These are phyloP conservation scores for Pilatotrama ljubarskyi DNA, from an alignment of 768 basidiomycete species.

Conservation along the genomic window DNA sequence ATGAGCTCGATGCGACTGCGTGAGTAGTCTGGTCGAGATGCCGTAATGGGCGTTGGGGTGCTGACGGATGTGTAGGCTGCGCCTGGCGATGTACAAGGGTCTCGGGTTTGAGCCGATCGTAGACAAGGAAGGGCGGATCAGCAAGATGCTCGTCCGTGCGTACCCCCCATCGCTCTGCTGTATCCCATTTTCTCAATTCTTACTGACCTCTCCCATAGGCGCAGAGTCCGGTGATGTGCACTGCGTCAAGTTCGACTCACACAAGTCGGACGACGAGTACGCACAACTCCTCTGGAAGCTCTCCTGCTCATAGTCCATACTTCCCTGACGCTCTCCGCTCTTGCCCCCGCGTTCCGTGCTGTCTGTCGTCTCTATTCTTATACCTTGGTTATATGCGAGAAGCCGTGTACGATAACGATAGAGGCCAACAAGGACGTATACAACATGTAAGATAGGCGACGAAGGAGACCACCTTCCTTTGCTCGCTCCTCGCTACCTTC, in stretches of 20 bases:
- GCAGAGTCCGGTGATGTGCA: slow-evolving; percentile 44
- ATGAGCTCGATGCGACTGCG: slow-evolving; percentile 70
- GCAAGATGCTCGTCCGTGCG: slow-evolving; percentile 72
- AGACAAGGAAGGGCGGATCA: slow-evolving; percentile 48
- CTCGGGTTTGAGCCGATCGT: slow-evolving; percentile 71
- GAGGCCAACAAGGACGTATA: neutral
- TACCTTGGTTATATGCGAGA: too few species aligned
- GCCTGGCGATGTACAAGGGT: slow-evolving; percentile 66
- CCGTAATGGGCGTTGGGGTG: too few species aligned
- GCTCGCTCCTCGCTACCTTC: neutral
- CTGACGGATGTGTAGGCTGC: slow-evolving; percentile 46
- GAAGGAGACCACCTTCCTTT: too few species aligned
- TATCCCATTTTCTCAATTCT: neutral
- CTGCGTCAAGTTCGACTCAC: slow-evolving; percentile 32
- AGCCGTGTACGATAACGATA: neutral
- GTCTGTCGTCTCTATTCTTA: neutral
- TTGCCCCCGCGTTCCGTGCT: slow-evolving; percentile 10
- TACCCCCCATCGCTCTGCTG: slow-evolving; percentile 18
- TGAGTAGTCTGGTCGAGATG: too few species aligned
- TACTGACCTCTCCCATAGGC: slow-evolving; percentile 36
- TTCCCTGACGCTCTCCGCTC: neutral
- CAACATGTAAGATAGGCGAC: slow-evolving; percentile 3
- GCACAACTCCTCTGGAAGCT: slow-evolving; percentile 38
- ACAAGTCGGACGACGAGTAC: slow-evolving; percentile 31
- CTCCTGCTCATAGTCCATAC: slow-evolving; percentile 33